Conservation (phyloP, 2,329 filamentous ascomycete genomes). For the Sporothrix phasma region DNA sequence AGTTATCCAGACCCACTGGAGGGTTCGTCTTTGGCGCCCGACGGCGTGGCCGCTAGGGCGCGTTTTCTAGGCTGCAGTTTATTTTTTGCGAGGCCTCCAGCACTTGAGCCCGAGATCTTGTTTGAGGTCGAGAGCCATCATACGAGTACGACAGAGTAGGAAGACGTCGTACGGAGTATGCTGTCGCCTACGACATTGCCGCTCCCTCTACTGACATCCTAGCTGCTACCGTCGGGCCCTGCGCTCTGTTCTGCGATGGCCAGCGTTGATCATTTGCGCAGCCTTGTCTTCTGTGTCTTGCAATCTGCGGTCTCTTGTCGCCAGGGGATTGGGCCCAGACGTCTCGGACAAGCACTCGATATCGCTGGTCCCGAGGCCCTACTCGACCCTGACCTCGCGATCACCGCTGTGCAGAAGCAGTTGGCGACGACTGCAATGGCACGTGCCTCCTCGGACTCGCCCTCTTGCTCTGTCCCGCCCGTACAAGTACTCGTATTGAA, state of each 20-base stretch:
- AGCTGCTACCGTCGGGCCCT: no score
- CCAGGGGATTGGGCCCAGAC: not conserved
- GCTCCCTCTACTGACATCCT: not conserved
- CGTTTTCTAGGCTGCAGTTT: not conserved
- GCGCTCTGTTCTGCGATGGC: not conserved
- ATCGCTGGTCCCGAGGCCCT: not conserved
- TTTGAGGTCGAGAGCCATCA: not conserved
- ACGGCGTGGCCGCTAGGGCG: constrained; percentile 16
- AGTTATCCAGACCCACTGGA: not conserved
- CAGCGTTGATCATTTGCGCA: not conserved
- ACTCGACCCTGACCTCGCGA: no score
- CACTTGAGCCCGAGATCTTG: not conserved
- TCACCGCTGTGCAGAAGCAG: no score
- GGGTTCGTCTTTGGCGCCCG: not conserved
- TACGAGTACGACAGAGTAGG: no score
- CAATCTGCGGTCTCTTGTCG: no score
- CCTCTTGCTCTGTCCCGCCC: not conserved
- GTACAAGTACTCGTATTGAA: not conserved
- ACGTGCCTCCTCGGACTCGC: not conserved
- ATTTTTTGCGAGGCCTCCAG: constrained; percentile 7
- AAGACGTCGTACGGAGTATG: no score
- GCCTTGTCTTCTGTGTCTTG: no score
- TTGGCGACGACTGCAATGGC: not conserved
- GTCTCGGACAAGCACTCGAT: not conserved
- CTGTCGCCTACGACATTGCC: not conserved